phyloP scores from a whole-genome alignment of 2,329 filamentous ascomycete species.

The Trichophyton equinum region DNA sequence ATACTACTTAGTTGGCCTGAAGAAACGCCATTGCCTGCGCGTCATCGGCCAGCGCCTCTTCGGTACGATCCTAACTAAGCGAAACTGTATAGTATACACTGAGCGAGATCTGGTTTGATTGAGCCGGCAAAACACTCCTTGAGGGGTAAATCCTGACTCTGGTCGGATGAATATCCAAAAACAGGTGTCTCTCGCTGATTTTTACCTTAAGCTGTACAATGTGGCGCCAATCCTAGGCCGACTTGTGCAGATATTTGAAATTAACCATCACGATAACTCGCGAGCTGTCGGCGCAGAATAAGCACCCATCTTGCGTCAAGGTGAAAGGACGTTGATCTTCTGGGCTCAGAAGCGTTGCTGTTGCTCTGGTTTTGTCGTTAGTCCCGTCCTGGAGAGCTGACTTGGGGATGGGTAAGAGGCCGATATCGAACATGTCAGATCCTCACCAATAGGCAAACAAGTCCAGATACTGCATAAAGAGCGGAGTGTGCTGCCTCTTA shows the following conservation, averaged over 20 bases:
- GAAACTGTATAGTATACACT: background rate
- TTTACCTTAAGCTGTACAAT: constrained; percentile 1
- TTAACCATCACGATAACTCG: background rate
- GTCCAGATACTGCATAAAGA: background rate
- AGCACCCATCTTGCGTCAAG: background rate
- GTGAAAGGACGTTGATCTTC: background rate
- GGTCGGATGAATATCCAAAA: background rate
- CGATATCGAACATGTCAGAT: background rate
- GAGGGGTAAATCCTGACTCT: background rate
- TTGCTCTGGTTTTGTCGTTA: background rate
- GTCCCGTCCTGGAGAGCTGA: background rate
- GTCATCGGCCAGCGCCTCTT: background rate
- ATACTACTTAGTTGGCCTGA: background rate
- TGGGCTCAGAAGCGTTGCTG: background rate
- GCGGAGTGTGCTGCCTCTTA: background rate
- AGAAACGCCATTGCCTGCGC: background rate
- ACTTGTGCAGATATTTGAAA: background rate
- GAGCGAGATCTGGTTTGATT: background rate
- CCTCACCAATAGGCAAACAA: background rate
- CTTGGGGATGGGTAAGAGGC: background rate
- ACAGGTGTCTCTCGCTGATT: background rate
- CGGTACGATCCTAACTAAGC: background rate
- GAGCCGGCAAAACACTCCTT: background rate
- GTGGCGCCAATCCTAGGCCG: constrained; percentile 2
- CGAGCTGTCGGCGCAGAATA: background rate